Evolutionary conservation across 176 grass and related monocot species (phyloP), one percentile per base, ranked within the genome.

Genomic region (Zoysia pacifica): DNA sequence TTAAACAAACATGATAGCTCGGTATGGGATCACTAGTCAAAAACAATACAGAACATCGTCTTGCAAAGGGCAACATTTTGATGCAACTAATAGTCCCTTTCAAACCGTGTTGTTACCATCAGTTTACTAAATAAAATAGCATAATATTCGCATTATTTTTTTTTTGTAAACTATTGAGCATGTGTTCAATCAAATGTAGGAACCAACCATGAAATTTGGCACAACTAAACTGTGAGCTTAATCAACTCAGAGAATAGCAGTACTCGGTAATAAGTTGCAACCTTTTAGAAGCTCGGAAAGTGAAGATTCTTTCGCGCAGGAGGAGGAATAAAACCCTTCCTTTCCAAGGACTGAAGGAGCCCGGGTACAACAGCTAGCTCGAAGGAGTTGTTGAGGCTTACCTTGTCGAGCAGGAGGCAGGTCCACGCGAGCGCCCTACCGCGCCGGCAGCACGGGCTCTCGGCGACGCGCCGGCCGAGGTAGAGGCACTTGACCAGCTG

Each of bases 391-490:
- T 46, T 9, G 41, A 13, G 12, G 7, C 20, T 41, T 89, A 92
- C 94, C 95, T 98, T 89, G 62, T 98, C 95, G 65, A 94, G 77
- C 7, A 94, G 50, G 44, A 98, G 86, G 48, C 82, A 88, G 38
- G 79, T 15, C 95, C 95, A 98, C 9, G 95, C 88, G 44, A 85
- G 1, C 7, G 52, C 68, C 73, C 73, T 84, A 85, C 81, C 83
- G 13, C 16, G 59, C 42, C 79, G 77, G 76, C 66, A 76, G 76
- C 66, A 79, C 19, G 62, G 44, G 72, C 50, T 87, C 14, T 18
- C 79, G 35, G 67, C 69, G 51, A 37, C 67, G 70, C 80, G 78
- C 62, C 81, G 85, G 41, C 63, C 50, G 18, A 85, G 37, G 83
- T 81, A 83, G 69, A 89, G 15, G 83, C 95, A 94, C 80, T 77